Evolutionary conservation across 768 basidiomycete genomes (phyloP), one percentile per base, ranked within the genome.

Genomic region (Glaciozyma martinii): DNA sequence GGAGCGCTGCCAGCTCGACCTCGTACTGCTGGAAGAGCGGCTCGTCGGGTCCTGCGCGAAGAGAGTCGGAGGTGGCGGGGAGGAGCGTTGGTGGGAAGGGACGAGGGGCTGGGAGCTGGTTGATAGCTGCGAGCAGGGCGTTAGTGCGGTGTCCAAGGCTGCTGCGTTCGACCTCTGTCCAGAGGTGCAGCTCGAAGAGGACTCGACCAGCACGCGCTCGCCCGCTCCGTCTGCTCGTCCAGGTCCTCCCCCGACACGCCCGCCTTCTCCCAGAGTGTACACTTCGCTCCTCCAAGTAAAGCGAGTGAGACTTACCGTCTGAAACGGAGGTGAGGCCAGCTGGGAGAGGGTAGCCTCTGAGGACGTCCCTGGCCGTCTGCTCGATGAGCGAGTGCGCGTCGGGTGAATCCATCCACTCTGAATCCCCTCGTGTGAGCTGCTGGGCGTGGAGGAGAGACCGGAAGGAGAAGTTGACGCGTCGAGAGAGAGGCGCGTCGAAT

Each of bases 341-440:
- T 1, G 61, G 63, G 30, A 65, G 46, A 8, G 67, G 60, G 42
- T 40, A 71, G 12, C 67, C 75, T 23, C 67, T 43, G n/a, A 76
- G 56, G 16, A 74, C 67, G 56, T 72, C 68, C 52, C 68, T 55
- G 29, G 71, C 66, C 23, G 23, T 33, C 54, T 37, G 54, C 23
- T 55, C 29, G 18, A 55, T 55, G 15, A 19, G 12, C 7, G 29
- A 18, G 12, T 55, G 33, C 54, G 54, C 32, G 33, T 55, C 54
- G 25, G 47, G 37, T 52, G 27, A 10, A 13, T 52, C 50, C 50
- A 52, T 52, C 50, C 50, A 27, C 5, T 7, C 1, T 15, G 29
- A 25, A 5, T 52, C 27, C 12, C 37, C 37, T 40, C 12, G 5
- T 3, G 12, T 40, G 37, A 8, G 5, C 15, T 47, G 8, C 15